Conservation (phyloP, 2,329 filamentous ascomycete genomes). For the Paecilomyces sp. region DNA sequence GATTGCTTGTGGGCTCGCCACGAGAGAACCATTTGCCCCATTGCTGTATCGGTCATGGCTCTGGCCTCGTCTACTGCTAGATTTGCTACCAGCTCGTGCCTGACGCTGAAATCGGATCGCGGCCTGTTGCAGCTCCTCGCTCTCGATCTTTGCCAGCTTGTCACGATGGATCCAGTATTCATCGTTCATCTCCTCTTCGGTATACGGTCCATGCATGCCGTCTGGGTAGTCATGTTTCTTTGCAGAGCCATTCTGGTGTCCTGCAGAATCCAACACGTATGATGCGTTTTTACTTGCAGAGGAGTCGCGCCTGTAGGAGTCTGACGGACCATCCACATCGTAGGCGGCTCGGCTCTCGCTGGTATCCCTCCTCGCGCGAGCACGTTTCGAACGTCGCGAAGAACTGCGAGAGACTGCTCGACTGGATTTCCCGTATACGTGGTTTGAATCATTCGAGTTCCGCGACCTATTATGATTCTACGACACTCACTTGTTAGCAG, state of each 20-base stretch:
- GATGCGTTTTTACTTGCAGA: conserved; percentile 11
- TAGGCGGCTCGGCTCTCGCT: conserved; percentile 29
- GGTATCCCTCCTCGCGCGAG: conserved; percentile 23
- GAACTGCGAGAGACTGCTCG: conserved; percentile 27
- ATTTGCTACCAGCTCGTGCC: conserved; percentile 27
- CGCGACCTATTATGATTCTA: conserved; percentile 21
- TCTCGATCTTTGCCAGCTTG: conserved; percentile 44
- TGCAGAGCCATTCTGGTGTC: conserved; percentile 11
- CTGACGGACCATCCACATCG: conserved; percentile 31
- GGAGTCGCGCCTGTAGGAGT: conserved; percentile 27
- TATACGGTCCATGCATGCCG: conserved; percentile 8
- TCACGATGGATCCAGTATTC: conserved; percentile 46
- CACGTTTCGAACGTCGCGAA: conserved; percentile 21
- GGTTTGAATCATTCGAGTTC: conserved; percentile 30
- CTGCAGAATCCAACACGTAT: conserved; percentile 16
- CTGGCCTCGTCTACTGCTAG: conserved; percentile 26
- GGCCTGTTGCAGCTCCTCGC: conserved; percentile 43
- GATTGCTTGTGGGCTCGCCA: conserved; percentile 12
- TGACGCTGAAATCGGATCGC: conserved; percentile 36
- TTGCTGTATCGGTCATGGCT: conserved; percentile 30
- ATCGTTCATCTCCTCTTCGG: conserved; percentile 21
- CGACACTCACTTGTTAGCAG: neutral
- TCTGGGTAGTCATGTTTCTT: conserved; percentile 13
- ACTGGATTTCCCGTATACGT: conserved; percentile 17
- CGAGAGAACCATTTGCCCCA: conserved; percentile 18